Evolutionary conservation across 345 rosid species (phyloP), one percentile per base, ranked within the genome.

Genomic region (Melaleuca quinquenervia): DNA sequence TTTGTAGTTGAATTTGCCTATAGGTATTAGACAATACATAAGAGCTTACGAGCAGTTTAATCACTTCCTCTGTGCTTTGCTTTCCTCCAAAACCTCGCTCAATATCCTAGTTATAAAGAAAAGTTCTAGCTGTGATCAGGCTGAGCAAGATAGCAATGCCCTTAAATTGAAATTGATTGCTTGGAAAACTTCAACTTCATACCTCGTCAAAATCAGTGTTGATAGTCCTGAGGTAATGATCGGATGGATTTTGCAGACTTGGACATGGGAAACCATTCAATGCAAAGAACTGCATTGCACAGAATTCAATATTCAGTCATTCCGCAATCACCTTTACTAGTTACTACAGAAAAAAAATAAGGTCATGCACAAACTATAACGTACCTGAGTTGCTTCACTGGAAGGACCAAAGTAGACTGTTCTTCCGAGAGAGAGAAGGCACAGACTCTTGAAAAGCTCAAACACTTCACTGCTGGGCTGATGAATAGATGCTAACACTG

Each of bases 391-490:
- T 52, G 92, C 91, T 15, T 41, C 50, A 29, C 89, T 41, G 84
- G 90, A 86, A 32, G 90, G 93, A 51, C 95, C 95, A 74, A 93
- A 93, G 83, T 92, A 93, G 22, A 91, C 90, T 0, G 91, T 88
- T 45, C 86, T 90, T 8, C 95, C 95, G 1, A 86, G 86, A 55
- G 94, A 91, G 49, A 93, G 87, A 62, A 92, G 92, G 85, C 92
- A 93, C 32, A 92, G 86, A 62, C 88, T 88, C 64, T 87, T 87
- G 64, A 92, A 92, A 27, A 93, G 93, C 62, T 88, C 86, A 82
- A 93, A 92, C 16, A 93, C 94, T 86, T 91, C 90, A 15, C 83
- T 58, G 84, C 90, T 88, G 20, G 95, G 95, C 83, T 93, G 95
- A 83, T 92, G 94, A 44, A 93, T 90, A 0, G 94, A 92, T 5